Conservation (phyloP, 2,329 filamentous ascomycete species). For the Fusarium sp. region DNA sequence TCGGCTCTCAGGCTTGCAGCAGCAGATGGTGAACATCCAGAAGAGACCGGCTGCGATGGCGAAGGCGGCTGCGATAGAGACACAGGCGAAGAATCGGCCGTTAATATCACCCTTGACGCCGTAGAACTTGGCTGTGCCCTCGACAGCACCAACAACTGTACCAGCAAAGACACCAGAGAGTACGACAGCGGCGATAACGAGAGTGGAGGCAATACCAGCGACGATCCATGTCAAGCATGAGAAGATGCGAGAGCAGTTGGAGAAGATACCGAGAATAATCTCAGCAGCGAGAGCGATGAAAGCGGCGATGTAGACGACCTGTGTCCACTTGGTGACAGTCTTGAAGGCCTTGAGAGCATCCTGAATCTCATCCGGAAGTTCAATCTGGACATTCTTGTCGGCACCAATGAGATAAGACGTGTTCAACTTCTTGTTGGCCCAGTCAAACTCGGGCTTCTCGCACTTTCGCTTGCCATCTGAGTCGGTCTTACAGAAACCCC, state of each 20-base stretch:
- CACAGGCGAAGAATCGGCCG: slow-evolving; percentile 73
- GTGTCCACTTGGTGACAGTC: slow-evolving; percentile 82
- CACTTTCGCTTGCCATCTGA: slow-evolving; percentile 69
- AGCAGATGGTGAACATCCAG: slow-evolving; percentile 93
- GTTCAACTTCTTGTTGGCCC: slow-evolving; percentile 78
- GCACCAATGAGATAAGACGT: slow-evolving; percentile 64
- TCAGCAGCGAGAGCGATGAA: slow-evolving; percentile 76
- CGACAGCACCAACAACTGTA: slow-evolving; percentile 67
- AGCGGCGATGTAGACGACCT: slow-evolving; percentile 81
- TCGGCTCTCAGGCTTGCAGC: slow-evolving; percentile 63
- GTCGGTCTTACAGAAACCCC: slow-evolving; percentile 82
- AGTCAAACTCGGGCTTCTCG: slow-evolving; percentile 77
- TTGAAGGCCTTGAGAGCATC: slow-evolving; percentile 78
- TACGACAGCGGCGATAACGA: slow-evolving; percentile 71
- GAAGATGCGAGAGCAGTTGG: slow-evolving; percentile 83
- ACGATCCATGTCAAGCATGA: slow-evolving; percentile 86
- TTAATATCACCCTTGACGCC: slow-evolving; percentile 75
- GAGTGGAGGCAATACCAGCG: slow-evolving; percentile 67
- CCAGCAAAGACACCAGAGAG: slow-evolving; percentile 80
- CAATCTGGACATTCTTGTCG: slow-evolving; percentile 63
- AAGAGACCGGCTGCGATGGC: slow-evolving; percentile 81
- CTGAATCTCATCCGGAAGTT: slow-evolving; percentile 74
- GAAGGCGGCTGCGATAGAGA: slow-evolving; percentile 85
- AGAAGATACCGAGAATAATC: slow-evolving; percentile 81
- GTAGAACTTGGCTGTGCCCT: slow-evolving; percentile 73